These are phyloP conservation scores for Platanthera guangdongensis DNA, from an alignment of 106 monocot genomes.

Conservation along the genomic window DNA sequence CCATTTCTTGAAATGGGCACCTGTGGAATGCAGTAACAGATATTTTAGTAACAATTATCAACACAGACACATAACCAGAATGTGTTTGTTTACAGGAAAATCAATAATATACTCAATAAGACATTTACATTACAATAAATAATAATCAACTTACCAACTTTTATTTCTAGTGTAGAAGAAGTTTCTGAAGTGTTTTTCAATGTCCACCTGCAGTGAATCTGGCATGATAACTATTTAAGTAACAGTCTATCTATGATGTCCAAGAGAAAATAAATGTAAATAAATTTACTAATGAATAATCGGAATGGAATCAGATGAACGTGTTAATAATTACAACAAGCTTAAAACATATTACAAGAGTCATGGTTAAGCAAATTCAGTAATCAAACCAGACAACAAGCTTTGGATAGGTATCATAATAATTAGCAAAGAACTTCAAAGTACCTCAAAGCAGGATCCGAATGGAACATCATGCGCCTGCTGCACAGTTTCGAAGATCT, in stretches of 20 bases:
- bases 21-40: conserved; percentile 23
- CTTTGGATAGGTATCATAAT: background rate
- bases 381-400: background rate
- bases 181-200: conserved; percentile 41
- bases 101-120: background rate
- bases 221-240: conserved; percentile 11
- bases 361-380: background rate
- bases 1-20: conserved; percentile 99
- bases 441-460: conserved; percentile 96
- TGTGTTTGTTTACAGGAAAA: background rate
- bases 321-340: no score
- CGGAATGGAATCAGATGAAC: background rate
- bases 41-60: background rate
- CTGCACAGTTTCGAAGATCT: conserved; percentile 95
- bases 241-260: background rate
- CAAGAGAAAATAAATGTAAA: background rate
- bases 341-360: no score
- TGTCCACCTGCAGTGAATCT: conserved; percentile 94
- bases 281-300: no score
- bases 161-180: conserved; percentile 63
- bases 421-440: background rate
- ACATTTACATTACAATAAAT: background rate
- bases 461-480: conserved; percentile 97
- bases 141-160: conserved; percentile 52
- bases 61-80: background rate